These are phyloP conservation scores for Carnegiea gigantea DNA, from an alignment of 179 eudicot genomes.

Conservation along the genomic window DNA sequence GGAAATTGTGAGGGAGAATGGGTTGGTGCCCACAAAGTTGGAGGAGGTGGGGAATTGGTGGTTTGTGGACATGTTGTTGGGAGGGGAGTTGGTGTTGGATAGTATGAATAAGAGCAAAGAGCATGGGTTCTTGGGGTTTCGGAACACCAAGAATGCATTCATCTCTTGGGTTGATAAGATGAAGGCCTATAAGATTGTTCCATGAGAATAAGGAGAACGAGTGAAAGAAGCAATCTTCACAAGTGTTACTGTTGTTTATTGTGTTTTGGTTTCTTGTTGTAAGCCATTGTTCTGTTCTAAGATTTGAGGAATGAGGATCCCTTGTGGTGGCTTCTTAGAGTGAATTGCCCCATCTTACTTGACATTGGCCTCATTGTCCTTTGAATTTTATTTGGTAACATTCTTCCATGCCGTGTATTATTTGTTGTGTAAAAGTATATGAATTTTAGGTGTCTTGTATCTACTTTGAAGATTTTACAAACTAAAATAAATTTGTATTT, in stretches of 20 bases:
- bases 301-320: not conserved
- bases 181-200: conserved; percentile 45
- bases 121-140: conserved; percentile 52
- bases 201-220: conserved; percentile 17
- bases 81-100: conserved; percentile 24
- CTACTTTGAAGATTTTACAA: too few relatives aligned
- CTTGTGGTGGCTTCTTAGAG: not conserved
- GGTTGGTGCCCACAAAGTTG: conserved; percentile 34
- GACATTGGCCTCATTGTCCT: not conserved
- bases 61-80: conserved; percentile 29
- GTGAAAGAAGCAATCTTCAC: not conserved
- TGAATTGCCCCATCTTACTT: not conserved
- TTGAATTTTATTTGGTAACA: not conserved
- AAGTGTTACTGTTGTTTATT: not conserved
- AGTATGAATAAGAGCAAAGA: conserved; percentile 57
- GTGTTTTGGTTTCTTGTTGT: conserved; percentile 1
- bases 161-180: conserved; percentile 51
- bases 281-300: conserved; percentile 1
- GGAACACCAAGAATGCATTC: conserved; percentile 46
- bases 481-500: too few relatives aligned
- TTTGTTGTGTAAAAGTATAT: not conserved
- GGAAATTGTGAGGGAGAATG: conserved; percentile 40
- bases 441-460: too few relatives aligned
- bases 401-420: not conserved
- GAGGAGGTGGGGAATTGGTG: conserved; percentile 48